Conservation (phyloP, 2,329 filamentous ascomycete genomes). For the Tolypocladium tundrense region DNA sequence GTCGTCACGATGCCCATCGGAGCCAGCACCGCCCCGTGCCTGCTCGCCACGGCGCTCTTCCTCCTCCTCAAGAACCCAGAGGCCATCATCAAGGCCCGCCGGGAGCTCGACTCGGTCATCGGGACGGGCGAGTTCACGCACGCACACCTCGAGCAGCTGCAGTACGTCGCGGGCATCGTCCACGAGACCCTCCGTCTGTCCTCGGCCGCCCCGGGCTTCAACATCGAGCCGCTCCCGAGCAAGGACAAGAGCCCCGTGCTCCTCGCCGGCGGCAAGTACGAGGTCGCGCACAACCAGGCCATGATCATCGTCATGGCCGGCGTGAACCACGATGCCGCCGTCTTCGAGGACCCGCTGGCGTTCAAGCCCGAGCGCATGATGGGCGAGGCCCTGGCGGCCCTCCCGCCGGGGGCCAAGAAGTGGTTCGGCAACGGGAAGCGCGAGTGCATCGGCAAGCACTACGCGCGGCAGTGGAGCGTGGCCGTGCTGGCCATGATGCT, state of each 20-base stretch:
- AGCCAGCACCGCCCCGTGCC: slow-evolving; percentile 37
- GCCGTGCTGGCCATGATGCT: slow-evolving; percentile 31
- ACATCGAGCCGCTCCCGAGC: slow-evolving; percentile 35
- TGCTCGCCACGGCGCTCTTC: slow-evolving; percentile 35
- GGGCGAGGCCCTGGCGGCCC: slow-evolving; percentile 28
- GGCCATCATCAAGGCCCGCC: slow-evolving; percentile 35
- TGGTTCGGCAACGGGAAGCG: slow-evolving; percentile 43
- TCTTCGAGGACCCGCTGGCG: slow-evolving; percentile 35
- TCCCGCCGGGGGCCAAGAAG: slow-evolving; percentile 36
- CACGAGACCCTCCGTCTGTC: slow-evolving; percentile 45
- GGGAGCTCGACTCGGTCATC: slow-evolving; percentile 42
- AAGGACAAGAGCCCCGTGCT: slow-evolving; percentile 33
- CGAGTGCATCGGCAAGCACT: slow-evolving; percentile 40
- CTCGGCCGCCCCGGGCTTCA: slow-evolving; percentile 44
- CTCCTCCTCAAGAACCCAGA: slow-evolving; percentile 41
- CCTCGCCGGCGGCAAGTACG: slow-evolving; percentile 36
- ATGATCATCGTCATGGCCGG: slow-evolving; percentile 40
- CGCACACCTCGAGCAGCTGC: slow-evolving; percentile 38
- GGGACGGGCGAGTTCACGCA: slow-evolving; percentile 32
- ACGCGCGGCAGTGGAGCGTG: slow-evolving; percentile 35
- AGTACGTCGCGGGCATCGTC: slow-evolving; percentile 43
- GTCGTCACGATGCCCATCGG: slow-evolving; percentile 58
- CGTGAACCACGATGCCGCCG: slow-evolving; percentile 36
- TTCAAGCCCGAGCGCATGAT: slow-evolving; percentile 41
- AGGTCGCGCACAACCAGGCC: slow-evolving; percentile 35